A percentile compares a stretch with the other conserved stretches of the same genome.
Evolutionary conservation across 2,329 filamentous ascomycete genomes (phyloP).

Genomic region (Aspergillus glaucus): DNA sequence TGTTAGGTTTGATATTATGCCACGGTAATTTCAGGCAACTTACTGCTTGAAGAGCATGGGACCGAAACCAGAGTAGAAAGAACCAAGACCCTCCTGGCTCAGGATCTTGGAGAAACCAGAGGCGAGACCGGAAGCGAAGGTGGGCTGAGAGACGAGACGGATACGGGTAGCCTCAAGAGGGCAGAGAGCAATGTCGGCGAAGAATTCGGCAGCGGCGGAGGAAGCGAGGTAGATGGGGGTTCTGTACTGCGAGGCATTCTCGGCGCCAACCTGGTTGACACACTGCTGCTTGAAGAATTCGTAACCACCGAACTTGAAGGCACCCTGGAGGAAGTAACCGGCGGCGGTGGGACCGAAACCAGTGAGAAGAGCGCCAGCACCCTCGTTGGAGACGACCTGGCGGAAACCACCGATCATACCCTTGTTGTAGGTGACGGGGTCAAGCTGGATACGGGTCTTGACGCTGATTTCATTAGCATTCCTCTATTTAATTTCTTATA

Average conservation of each 20-base stretch:
- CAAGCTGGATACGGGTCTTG: conserved; percentile 94
- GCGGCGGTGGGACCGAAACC: conserved; percentile 79
- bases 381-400: conserved; percentile 77
- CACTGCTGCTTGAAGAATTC: conserved; percentile 94
- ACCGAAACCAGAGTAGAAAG: conserved; percentile 88
- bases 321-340: conserved; percentile 90
- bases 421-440: conserved; percentile 80
- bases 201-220: conserved; percentile 57
- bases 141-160: conserved; percentile 82
- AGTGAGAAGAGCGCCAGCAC: conserved; percentile 77
- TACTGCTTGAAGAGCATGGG: conserved; percentile 80
- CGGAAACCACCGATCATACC: conserved; percentile 81
- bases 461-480: conserved; percentile 54
- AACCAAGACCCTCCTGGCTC: conserved; percentile 73
- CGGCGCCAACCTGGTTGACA: conserved; percentile 73
- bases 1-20: conserved; percentile 3
- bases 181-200: conserved; percentile 65
- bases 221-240: conserved; percentile 73
- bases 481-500: background rate
- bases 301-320: conserved; percentile 91
- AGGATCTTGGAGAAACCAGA: conserved; percentile 77
- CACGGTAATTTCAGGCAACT: conserved; percentile 24
- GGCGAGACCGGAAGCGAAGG: conserved; percentile 73
- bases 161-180: conserved; percentile 90
- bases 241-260: conserved; percentile 70